Percentiles rank a stretch among this genome's conserved stretches.
Evolutionary conservation across 139 green algal genomes (phyloP).

Genomic region (Coccomyxa sp.): DNA sequence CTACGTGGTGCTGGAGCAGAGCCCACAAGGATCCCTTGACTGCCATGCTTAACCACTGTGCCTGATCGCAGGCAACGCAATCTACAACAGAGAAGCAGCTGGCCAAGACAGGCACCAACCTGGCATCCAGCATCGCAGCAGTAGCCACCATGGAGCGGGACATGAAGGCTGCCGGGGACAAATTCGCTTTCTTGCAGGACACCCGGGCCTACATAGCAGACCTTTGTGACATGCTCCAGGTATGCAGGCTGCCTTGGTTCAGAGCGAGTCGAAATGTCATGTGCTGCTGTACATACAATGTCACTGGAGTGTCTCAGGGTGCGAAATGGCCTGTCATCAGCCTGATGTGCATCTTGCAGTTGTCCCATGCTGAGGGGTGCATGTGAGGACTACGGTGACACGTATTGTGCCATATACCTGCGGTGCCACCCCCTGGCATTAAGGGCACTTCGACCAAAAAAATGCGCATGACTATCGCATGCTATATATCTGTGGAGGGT

Average conservation of each 20-base stretch:
- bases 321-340: too few species aligned
- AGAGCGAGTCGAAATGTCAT: too few species aligned
- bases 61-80: conserved; percentile 13
- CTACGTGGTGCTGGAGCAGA: neutral
- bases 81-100: conserved; percentile 37
- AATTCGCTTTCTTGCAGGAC: conserved; percentile 69
- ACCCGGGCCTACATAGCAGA: conserved; percentile 75
- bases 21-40: neutral
- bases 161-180: conserved; percentile 23
- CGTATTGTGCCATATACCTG: too few species aligned
- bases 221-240: conserved; percentile 80
- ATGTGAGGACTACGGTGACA: too few species aligned
- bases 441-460: too few species aligned
- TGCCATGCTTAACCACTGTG: neutral
- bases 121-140: conserved; percentile 19
- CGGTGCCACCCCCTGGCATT: too few species aligned
- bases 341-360: too few species aligned
- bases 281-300: too few species aligned
- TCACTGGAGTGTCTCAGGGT: too few species aligned
- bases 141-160: conserved; percentile 35
- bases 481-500: too few species aligned
- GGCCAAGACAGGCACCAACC: conserved; percentile 17
- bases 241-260: conserved; percentile 5
- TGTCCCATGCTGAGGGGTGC: too few species aligned
- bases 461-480: too few species aligned